These are phyloP conservation scores for Globisporangium viniferum DNA, from an alignment of 352 stramenopile species.

Conservation along the genomic window DNA sequence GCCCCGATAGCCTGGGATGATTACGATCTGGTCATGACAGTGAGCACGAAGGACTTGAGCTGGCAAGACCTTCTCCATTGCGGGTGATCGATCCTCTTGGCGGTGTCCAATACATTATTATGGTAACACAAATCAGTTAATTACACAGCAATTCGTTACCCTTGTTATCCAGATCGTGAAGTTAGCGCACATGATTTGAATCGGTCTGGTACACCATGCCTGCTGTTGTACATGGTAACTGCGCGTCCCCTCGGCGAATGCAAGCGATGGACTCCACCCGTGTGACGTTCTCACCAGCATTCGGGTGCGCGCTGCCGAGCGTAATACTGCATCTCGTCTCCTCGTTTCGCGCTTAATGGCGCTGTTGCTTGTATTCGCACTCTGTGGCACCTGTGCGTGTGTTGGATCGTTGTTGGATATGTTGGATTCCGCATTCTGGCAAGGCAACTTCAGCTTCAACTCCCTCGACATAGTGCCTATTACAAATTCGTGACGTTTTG, in stretches of 20 bases:
- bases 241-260: not conserved
- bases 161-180: not conserved
- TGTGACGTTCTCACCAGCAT: not conserved
- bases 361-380: not conserved
- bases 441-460: not conserved
- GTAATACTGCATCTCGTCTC: not conserved
- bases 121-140: not conserved
- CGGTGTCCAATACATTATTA: not conserved
- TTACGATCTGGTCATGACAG: not conserved
- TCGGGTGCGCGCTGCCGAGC: not conserved
- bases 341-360: not conserved
- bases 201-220: not conserved
- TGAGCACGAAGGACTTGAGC: not conserved
- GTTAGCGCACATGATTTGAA: not conserved
- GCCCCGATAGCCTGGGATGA: not conserved
- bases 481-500: not conserved
- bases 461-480: not conserved
- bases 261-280: not conserved
- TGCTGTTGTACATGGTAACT: not conserved
- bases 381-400: not conserved
- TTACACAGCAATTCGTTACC: not conserved
- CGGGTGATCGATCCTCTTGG: not conserved
- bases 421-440: not conserved
- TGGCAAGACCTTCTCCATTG: constrained; percentile 5
- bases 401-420: not conserved